These are phyloP conservation scores for Hygrocybe punicea DNA, from an alignment of 768 basidiomycete species.

Conservation along the genomic window DNA sequence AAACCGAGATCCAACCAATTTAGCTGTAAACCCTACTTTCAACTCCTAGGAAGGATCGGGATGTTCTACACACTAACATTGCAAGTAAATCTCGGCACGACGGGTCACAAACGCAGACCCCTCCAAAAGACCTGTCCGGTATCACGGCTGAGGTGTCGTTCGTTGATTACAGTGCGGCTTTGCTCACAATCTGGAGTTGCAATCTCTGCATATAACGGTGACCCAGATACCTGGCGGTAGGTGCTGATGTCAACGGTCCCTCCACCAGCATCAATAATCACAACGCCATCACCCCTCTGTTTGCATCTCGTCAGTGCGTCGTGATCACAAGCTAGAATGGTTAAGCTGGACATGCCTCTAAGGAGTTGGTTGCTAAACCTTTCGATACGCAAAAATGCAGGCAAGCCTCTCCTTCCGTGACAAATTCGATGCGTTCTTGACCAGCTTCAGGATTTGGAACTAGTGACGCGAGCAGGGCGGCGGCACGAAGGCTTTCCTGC, in stretches of 20 bases:
- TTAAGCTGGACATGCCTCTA: constrained; percentile 29
- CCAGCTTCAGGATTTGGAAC: constrained; percentile 33
- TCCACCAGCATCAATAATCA: constrained; percentile 59
- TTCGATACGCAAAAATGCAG: constrained; percentile 48
- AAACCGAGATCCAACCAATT: constrained; percentile 35
- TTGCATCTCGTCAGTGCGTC: background rate
- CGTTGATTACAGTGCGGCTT: constrained; percentile 15
- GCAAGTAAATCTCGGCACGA: constrained; percentile 39
- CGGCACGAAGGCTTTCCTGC: constrained; percentile 44
- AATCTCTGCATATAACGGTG: constrained; percentile 45
- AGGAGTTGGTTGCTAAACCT: constrained; percentile 36
- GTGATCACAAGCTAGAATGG: constrained; percentile 13
- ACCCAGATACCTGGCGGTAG: constrained; percentile 35
- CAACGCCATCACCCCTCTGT: constrained; percentile 45
- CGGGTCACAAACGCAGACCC: constrained; percentile 52
- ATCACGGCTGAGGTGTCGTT: constrained; percentile 22
- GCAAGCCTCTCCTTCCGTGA: constrained; percentile 58
- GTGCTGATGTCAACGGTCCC: constrained; percentile 60
- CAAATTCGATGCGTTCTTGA: constrained; percentile 43
- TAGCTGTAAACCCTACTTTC: constrained; percentile 21
- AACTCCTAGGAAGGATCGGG: background rate
- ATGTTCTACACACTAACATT: constrained; percentile 27
- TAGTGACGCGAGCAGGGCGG: constrained; percentile 43
- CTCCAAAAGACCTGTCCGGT: constrained; percentile 41
- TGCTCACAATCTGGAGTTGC: constrained; percentile 43